These are phyloP conservation scores for Xylaria sp. DNA, from an alignment of 2,329 filamentous ascomycete genomes.

Conservation along the genomic window DNA sequence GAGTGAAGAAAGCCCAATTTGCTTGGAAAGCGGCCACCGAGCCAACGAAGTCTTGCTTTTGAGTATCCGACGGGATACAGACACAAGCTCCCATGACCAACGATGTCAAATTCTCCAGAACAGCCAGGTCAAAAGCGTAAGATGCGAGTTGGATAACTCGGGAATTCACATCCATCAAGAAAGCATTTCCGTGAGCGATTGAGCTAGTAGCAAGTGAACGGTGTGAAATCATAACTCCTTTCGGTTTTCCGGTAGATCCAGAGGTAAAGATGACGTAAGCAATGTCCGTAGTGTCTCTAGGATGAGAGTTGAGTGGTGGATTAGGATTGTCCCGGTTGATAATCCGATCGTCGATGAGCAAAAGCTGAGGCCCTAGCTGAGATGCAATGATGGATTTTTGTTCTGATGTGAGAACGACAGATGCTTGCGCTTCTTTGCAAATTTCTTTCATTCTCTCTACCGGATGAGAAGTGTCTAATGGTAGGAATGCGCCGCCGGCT, in stretches of 20 bases:
- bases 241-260: conserved; percentile 57
- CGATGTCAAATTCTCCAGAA: conserved; percentile 46
- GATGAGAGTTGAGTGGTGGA: not conserved
- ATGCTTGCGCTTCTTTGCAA: conserved; percentile 18
- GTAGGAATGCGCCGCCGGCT: conserved; percentile 37
- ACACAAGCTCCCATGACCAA: conserved; percentile 46
- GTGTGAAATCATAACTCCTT: conserved; percentile 49
- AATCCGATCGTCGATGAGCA: not conserved
- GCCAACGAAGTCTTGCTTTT: conserved; percentile 40
- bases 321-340: not conserved
- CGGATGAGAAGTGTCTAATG: conserved; percentile 35
- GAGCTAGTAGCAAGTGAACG: conserved; percentile 4
- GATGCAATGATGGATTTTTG: not conserved
- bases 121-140: conserved; percentile 48
- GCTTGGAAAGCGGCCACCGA: conserved; percentile 28
- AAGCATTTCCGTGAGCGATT: not conserved
- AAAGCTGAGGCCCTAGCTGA: not conserved
- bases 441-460: conserved; percentile 26
- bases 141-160: conserved; percentile 33
- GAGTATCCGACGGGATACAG: conserved; percentile 46
- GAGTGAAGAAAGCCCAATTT: conserved; percentile 35
- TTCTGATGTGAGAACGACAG: conserved; percentile 13
- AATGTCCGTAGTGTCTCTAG: conserved; percentile 3
- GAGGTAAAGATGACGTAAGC: conserved; percentile 51
- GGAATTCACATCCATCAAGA: conserved; percentile 15